Evolutionary conservation across 1,284 basidiomycete species (phyloP), one percentile per base, ranked within the genome.

Genomic region (Flammula alnicola): DNA sequence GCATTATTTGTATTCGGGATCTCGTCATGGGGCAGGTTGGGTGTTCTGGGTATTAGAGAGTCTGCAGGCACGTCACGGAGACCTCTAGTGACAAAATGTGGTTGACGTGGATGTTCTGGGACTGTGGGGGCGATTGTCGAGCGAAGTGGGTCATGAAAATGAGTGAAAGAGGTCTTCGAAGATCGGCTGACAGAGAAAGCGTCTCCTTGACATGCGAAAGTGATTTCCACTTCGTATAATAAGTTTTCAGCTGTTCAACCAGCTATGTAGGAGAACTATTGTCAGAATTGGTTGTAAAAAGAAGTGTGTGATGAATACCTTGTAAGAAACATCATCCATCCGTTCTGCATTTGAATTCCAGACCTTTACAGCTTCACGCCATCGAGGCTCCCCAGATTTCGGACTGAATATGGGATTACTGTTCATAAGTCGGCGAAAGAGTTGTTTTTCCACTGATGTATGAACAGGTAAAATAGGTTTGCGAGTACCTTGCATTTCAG

Each of bases 381-480:
- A 62, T 17, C 11, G 14, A 3, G 33, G 51, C 12, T 22, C 58
- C 9, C 8, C 35, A 25, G 11, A 11, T 29, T 36, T 14, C 20
- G 14, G 33, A 30, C 23, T 48, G 32, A 44, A 56, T 30, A 9
- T 19, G 2, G 33, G 3, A 25, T 50, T 42, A 3, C 5, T 26
- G 11, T 49, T 8, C 48, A 61, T 58, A 0, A 59, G 42, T 5
- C 37, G 3, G 0, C 19, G 26, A 30, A 55, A 58, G 14, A 56
- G 55, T 2, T 42, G 20, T 31, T 54, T 52, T 36, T 65, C 62
- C 8, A 29, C 50, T 0, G 26, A 0, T 10, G 30, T 61, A 39
- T 62, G 55, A 12, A 65, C 19, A 4, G 60, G 55, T 12, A 65
- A 50, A 2, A 65, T 46, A 5, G 62, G 37, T 26, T 61, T 60